phyloP scores from a whole-genome alignment of 306 rosid genomes.

The Delonix regia region DNA sequence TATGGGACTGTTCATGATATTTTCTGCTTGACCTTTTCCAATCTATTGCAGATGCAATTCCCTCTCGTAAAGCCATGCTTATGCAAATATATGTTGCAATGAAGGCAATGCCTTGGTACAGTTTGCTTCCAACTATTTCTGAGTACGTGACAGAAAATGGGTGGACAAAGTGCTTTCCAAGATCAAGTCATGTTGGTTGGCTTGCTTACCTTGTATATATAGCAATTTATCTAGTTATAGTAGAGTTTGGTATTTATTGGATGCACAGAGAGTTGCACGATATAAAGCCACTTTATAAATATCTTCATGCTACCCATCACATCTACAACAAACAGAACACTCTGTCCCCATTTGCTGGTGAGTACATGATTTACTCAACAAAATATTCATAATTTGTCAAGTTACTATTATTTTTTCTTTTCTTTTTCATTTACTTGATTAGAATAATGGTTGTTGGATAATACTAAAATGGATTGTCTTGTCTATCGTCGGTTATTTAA shows the following conservation, averaged over 20 bases:
- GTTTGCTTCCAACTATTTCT: conserved; percentile 68
- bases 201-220: conserved; percentile 54
- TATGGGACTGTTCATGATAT: neutral
- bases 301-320: conserved; percentile 93
- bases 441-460: neutral
- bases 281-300: conserved; percentile 88
- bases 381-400: conserved; percentile 1
- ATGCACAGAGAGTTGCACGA: conserved; percentile 92
- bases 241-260: conserved; percentile 96
- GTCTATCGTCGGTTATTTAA: conserved; percentile 19
- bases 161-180: conserved; percentile 76
- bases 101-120: conserved; percentile 96
- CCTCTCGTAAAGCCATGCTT: conserved; percentile 74
- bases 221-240: conserved; percentile 60
- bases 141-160: conserved; percentile 84
- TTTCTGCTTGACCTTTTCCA: conserved; percentile 31
- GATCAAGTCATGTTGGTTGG: conserved; percentile 67
- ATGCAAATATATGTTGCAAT: conserved; percentile 81
- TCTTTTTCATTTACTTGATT: conserved; percentile 3
- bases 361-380: conserved; percentile 40
- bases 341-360: conserved; percentile 97
- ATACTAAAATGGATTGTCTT: neutral
- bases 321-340: conserved; percentile 90
- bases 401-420: neutral
- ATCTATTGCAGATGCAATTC: conserved; percentile 75